A percentile compares a stretch with the other conserved stretches of the same genome.
Conservation (phyloP, 1,139 yeast species). For the Blastobotrys proliferans region DNA sequence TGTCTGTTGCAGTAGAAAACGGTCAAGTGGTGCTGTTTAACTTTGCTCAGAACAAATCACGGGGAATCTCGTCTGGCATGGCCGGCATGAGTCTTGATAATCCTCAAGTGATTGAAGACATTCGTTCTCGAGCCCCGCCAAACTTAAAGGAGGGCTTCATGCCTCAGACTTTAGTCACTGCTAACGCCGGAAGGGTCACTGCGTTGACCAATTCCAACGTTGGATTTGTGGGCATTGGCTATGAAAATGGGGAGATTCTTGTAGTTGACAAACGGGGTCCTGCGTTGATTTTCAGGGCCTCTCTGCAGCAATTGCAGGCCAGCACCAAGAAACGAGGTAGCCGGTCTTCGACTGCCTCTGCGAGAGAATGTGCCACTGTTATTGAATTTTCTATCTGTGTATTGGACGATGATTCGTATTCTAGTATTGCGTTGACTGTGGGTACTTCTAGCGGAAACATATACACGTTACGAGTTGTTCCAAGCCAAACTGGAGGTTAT, state of each 20-base stretch:
- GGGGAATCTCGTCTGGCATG: slow-evolving; percentile 13
- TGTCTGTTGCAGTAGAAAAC: slow-evolving; percentile 61
- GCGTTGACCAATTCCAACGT: slow-evolving; percentile 65
- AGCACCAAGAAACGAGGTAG: slow-evolving; percentile 29
- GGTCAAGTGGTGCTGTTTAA: slow-evolving; percentile 78
- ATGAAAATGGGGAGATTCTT: slow-evolving; percentile 66
- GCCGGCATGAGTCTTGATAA: slow-evolving; percentile 9
- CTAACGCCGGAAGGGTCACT: slow-evolving; percentile 45
- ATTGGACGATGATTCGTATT: slow-evolving; percentile 56
- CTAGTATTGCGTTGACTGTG: slow-evolving; percentile 65
- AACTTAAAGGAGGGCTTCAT: slow-evolving; percentile 59
- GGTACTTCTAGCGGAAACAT: slow-evolving; percentile 83
- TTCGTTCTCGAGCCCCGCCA: slow-evolving; percentile 42
- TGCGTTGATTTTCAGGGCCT: slow-evolving; percentile 58
- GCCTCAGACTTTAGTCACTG: slow-evolving; percentile 58
- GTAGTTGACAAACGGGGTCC: slow-evolving; percentile 87
- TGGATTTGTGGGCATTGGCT: slow-evolving; percentile 84
- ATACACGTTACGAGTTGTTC: slow-evolving; percentile 61
- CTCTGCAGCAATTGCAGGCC: slow-evolving; percentile 28
- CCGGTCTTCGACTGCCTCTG: slow-evolving; percentile 15
- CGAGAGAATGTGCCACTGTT: slow-evolving; percentile 44
- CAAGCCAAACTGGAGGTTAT: slow-evolving; percentile 67
- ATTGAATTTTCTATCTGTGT: slow-evolving; percentile 73
- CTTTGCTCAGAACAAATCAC: slow-evolving; percentile 50
- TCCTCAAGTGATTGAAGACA: slow-evolving; percentile 23